Evolutionary conservation across 73 alveolate species (phyloP).

Genomic region (Tetrahymena borealis): DNA sequence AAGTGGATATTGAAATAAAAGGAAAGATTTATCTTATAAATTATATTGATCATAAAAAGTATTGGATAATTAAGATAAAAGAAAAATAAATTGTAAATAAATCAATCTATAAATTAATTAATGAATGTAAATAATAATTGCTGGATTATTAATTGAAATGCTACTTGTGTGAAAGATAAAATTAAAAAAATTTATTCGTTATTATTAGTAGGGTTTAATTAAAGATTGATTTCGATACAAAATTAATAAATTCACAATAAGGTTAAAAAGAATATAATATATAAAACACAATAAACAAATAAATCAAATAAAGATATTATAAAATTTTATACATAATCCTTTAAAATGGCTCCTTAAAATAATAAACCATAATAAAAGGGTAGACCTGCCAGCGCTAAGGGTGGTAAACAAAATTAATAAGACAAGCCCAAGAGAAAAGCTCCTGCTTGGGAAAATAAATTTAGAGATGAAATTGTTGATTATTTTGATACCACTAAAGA

Average conservation of each 20-base stretch:
- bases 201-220: background rate
- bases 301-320: background rate
- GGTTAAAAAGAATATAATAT: background rate
- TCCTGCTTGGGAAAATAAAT: background rate
- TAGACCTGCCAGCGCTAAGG: background rate
- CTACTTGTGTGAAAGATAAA: constrained; percentile 1
- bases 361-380: background rate
- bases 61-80: too few relatives aligned
- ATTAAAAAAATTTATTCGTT: background rate
- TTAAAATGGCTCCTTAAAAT: background rate
- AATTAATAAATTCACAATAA: background rate
- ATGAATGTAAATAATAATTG: background rate
- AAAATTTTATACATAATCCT: background rate
- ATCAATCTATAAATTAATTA: background rate
- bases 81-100: too few relatives aligned
- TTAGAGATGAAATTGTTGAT: background rate
- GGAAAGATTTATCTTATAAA: too few relatives aligned
- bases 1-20: too few relatives aligned
- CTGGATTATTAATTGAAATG: background rate
- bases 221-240: background rate
- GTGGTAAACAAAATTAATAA: background rate
- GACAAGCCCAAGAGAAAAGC: background rate
- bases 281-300: background rate
- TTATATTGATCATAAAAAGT: too few relatives aligned
- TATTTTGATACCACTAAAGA: background rate